Conservation (phyloP, 495 filamentous ascomycete genomes). For the Neurospora sp. region DNA sequence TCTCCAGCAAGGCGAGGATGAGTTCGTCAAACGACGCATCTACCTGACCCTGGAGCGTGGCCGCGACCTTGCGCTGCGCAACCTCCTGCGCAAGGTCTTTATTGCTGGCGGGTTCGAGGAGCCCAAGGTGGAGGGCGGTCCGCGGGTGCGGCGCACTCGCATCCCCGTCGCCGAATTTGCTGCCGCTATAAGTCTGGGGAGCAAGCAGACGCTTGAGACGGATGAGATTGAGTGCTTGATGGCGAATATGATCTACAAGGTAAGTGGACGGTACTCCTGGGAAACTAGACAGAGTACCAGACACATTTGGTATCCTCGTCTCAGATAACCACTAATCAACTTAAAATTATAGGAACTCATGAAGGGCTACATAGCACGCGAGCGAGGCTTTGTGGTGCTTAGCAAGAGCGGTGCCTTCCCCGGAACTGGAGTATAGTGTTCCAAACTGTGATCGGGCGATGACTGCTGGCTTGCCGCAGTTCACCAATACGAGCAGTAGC, state of each 20-base stretch:
- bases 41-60: conserved; percentile 89
- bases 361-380: conserved; percentile 95
- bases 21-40: conserved; percentile 90
- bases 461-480: not conserved
- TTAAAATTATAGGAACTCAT: conserved; percentile 57
- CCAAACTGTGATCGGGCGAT: not conserved
- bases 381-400: conserved; percentile 77
- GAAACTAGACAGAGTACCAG: not conserved
- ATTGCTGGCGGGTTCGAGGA: conserved; percentile 70
- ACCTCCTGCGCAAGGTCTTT: conserved; percentile 84
- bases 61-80: conserved; percentile 81
- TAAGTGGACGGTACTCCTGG: conserved; percentile 29
- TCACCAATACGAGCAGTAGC: not conserved
- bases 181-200: conserved; percentile 46
- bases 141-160: conserved; percentile 56
- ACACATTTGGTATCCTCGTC: not conserved
- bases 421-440: conserved; percentile 74
- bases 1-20: conserved; percentile 66
- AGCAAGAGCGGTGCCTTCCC: conserved; percentile 90
- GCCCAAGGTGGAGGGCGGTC: conserved; percentile 50
- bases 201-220: conserved; percentile 56
- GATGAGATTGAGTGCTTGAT: conserved; percentile 95
- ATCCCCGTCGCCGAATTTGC: conserved; percentile 72
- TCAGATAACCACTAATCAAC: not conserved
- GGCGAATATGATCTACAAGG: conserved; percentile 95